Base-by-base conservation (phyloP, 768 basidiomycete genomes). In the Cubamyces sp. region DNA sequence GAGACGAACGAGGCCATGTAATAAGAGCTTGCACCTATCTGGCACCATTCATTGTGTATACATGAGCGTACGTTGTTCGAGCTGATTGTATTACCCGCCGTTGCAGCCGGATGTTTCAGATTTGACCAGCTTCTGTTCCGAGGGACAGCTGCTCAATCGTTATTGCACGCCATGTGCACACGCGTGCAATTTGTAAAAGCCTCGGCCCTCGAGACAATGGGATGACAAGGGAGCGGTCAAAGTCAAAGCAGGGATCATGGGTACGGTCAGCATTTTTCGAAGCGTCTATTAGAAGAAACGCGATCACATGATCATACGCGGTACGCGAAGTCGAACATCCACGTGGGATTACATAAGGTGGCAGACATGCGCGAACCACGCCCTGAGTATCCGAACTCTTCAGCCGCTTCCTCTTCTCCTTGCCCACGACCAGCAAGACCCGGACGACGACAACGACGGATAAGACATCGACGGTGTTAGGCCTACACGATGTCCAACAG, bases 381-480 rank as follows among this genome's bases (percentile, higher is more conserved):
- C 43, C 54, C 37, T 40, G 16, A 5, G 37, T 39, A 14, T 54
- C 21, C 51, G 54, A 48, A 46, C 37, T 40, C 51, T 12, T 30
- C 4, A 23, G 34, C 42, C 21, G 28, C 34, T 18, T 21, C 46
- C 50, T 19, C 51, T 61, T 51, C 23, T 34, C 37, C n/a, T 53
- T 42, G 30, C 53, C 49, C 26, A 59, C 57, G 57, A 51, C 57
- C 57, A 47, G 39, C 57, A 51, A 59, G 57, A 51, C 46, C 53
- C 39, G 53, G 49, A 50, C 55, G 55, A 57, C 54, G 37, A 45
- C 52, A n/a, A 60, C 64, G 52, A n/a, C 45, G 39, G 47, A 26
- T 49, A 55, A 58, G 64, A 63, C 69, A 65, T 69, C 66, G 58
- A 66, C 61, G 72, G 72, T 59, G 70, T 73, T 70, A 73, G 72